phyloP scores from a whole-genome alignment of 345 rosid genomes.

The Noccaea bulbosa region DNA sequence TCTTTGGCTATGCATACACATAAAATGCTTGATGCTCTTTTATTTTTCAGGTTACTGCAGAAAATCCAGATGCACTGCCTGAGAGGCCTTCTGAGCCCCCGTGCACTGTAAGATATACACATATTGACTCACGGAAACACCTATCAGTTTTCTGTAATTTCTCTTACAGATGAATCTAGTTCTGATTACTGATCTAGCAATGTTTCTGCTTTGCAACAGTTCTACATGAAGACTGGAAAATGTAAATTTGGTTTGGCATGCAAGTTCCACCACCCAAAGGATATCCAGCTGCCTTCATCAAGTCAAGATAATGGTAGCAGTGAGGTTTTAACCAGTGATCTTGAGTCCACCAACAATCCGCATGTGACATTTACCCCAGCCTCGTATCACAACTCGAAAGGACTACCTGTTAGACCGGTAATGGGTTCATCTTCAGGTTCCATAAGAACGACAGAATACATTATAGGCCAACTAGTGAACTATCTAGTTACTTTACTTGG shows the following conservation, averaged over 20 bases:
- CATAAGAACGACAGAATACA: constrained; percentile 27
- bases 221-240: constrained; percentile 83
- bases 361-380: constrained; percentile 56
- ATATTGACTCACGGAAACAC: not conserved
- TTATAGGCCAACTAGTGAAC: constrained; percentile 14
- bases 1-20: constrained; percentile 19
- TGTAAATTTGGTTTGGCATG: constrained; percentile 92
- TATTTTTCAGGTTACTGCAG: constrained; percentile 59
- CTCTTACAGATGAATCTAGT: constrained; percentile 14
- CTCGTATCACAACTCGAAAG: constrained; percentile 70
- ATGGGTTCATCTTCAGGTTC: constrained; percentile 31
- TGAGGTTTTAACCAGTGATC: constrained; percentile 48
- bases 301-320: constrained; percentile 53
- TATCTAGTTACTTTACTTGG: constrained; percentile 17
- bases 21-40: constrained; percentile 31
- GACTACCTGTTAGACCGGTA: constrained; percentile 90
- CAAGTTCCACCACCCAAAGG: constrained; percentile 95
- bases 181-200: constrained; percentile 34
- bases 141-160: constrained; percentile 1
- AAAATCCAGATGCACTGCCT: constrained; percentile 59
- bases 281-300: constrained; percentile 54
- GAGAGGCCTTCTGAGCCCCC: constrained; percentile 83
- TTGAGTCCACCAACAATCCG: constrained; percentile 41
- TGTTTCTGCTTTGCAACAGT: constrained; percentile 56
- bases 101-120: constrained; percentile 71